Conservation (phyloP, 129 eudicot species). For the Sambucus nigra region DNA sequence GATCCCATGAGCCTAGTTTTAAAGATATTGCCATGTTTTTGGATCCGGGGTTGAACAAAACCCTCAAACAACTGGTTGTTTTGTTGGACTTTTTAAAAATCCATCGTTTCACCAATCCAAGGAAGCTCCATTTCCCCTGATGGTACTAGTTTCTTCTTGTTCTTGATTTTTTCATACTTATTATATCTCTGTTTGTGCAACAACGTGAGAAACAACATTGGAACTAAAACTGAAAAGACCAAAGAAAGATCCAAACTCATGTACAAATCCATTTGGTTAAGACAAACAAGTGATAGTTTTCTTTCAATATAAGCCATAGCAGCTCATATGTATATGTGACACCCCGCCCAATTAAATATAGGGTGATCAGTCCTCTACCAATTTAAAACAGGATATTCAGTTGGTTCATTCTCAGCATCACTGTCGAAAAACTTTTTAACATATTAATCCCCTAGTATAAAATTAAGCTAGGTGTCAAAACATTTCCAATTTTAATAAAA, state of each 20-base stretch:
- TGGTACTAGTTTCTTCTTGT: slow-evolving; percentile 33
- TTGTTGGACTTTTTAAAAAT: slow-evolving; percentile 46
- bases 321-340: too few relatives aligned
- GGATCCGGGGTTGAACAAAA: slow-evolving; percentile 50
- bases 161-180: slow-evolving; percentile 3
- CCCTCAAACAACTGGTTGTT: slow-evolving; percentile 38
- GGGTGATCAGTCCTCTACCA: too few relatives aligned
- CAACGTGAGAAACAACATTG: slow-evolving; percentile 13
- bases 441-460: too few relatives aligned
- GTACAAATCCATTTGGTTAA: slow-evolving; percentile 25
- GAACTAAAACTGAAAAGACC: slow-evolving; percentile 14
- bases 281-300: too few relatives aligned
- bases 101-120: slow-evolving; percentile 76
- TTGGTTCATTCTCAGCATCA: too few relatives aligned
- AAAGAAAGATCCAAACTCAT: slow-evolving; percentile 9
- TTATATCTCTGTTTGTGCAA: slow-evolving; percentile 6
- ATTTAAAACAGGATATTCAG: too few relatives aligned
- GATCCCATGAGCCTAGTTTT: slow-evolving; percentile 76
- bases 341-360: too few relatives aligned
- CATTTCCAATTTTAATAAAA: too few relatives aligned
- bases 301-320: too few relatives aligned
- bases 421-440: too few relatives aligned
- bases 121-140: slow-evolving; percentile 71
- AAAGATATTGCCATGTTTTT: slow-evolving; percentile 49
- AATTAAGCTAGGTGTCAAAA: too few relatives aligned